Evolutionary conservation across 176 grass and related monocot genomes (phyloP), one percentile per base, ranked within the genome.

Genomic region (Triticum timopheevii): DNA sequence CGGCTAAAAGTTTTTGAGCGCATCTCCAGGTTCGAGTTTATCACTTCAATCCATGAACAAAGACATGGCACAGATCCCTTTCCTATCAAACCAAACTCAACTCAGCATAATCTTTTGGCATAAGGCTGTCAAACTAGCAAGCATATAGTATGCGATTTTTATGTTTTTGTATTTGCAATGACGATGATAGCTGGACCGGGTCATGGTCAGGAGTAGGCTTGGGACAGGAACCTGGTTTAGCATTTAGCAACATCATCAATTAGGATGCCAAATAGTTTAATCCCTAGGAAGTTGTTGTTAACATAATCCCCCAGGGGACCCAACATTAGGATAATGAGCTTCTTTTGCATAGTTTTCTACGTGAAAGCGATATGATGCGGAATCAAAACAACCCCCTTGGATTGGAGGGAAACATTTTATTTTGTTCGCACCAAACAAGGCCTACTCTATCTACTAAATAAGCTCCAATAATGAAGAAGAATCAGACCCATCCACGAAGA

Each of bases 191-290:
- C 47, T 71, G 77, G 39, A 63, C 86, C 90, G 76, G 50, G 73
- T 89, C 79, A 69, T 73, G 91, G 66, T 79, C 76, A 77, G 80
- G 64, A 66, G 76, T 80, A 87, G 16, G 74, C 61, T 87, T 36
- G 69, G 80, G 81, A 91, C 76, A 83, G 76, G 81, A 70, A 85
- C 85, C 90, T 88, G 65, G 50, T 82, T 84, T n/a, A 77, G 77
- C 86, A 85, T 5, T 52, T 52, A 19, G 76, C 82, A 88, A 71
- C 86, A 54, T 54, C 50, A 19, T 7, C 5, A 54, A 54, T 54
- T 19, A 54, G 16, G 50, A 82, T 39, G 30, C 38, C 64, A 85
- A 88, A 65, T 88, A 84, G 63, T 84, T 92, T 86, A 86, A 49
- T 83, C 64, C 79, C 61, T 44, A 47, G 44, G 44, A 47, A 30